Percentiles rank a stretch among this genome's conserved stretches.
Conservation (phyloP, 1,284 basidiomycete genomes). For the Apiotrichum akiyoshidainum region DNA sequence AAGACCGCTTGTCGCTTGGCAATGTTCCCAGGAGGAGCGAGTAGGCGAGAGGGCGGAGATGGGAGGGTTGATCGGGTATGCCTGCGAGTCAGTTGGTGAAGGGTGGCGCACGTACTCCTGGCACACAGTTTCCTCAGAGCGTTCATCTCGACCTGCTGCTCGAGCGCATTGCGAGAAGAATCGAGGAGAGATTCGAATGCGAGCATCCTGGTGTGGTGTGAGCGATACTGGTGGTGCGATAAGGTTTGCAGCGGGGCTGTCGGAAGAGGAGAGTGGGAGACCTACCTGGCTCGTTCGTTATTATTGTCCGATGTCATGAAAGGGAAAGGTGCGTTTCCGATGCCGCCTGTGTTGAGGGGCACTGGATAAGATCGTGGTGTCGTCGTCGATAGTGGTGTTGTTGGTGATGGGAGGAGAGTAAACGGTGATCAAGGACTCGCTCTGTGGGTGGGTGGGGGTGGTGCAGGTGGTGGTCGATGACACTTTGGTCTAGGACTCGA, state of each 20-base stretch:
- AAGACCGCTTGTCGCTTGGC: constrained; percentile 36
- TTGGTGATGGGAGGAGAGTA: too few species aligned
- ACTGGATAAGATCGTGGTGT: too few species aligned
- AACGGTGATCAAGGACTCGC: too few species aligned
- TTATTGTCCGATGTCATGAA: too few species aligned
- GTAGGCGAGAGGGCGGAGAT: constrained; percentile 46
- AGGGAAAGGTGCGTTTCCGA: too few species aligned
- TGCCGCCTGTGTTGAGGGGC: too few species aligned
- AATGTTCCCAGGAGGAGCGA: constrained; percentile 41
- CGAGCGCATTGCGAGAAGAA: constrained; percentile 29
- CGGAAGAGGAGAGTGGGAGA: not conserved
- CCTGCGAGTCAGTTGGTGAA: constrained; percentile 23
- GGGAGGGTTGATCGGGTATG: constrained; percentile 45
- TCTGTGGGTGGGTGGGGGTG: too few species aligned
- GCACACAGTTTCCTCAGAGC: constrained; percentile 40
- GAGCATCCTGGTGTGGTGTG: constrained; percentile 28
- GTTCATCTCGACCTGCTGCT: constrained; percentile 37
- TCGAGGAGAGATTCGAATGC: constrained; percentile 47
- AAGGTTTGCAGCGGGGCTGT: too few species aligned
- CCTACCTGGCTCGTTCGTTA: too few species aligned
- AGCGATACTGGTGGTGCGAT: not conserved
- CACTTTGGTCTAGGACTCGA: too few species aligned
- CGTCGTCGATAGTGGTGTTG: too few species aligned
- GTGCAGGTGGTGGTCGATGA: too few species aligned
- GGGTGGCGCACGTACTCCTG: constrained; percentile 5